Base-by-base conservation (phyloP, 2,329 filamentous ascomycete species). In the Diaporthe sp. region DNA sequence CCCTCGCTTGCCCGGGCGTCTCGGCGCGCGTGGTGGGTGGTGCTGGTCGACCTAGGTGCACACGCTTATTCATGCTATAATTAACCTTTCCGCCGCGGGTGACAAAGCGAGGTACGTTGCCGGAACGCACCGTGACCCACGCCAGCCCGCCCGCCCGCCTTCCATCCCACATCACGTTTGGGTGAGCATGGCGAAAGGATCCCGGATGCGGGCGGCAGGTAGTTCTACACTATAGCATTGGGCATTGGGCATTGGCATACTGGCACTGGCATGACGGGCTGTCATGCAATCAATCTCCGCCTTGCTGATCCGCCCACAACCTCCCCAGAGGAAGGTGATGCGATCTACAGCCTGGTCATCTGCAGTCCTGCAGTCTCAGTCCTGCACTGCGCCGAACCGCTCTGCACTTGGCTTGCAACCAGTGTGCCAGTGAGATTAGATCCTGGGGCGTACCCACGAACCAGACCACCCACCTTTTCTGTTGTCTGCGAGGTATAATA, bases 311-410 rank as follows among this genome's bases (percentile, higher is more conserved):
- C 61, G 71, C 71, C 71, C 71, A 63, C 71, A 37, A 10, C 20
- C n/a, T 53, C 71, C 47, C 31, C 31, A 51, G 57, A 63, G 37
- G 57, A 53, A 63, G 31, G 44, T 53, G 71, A 61, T 63, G 71
- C 71, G 71, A 72, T 72, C 71, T 72, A 72, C 71, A 72, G 71
- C 39, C 47, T 72, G 42, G 57, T 63, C 58, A 61, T 70, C 47
- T 68, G 65, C 65, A 20, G 47, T 68, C 28, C 65, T 68, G 65
- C 65, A 39, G 65, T 68, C 47, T 53, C 65, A 53, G 31, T 68
- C 71, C 70, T 28, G 44, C 58, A 51, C 42, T n/a, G 42, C 55
- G 25, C 42, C 8, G 70, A 31, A 22, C 31, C n/a, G 31, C 25
- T 28, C 44, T 53, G 57, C 44, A 31, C 57, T 37, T 42, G 44